A percentile compares a stretch with the other conserved stretches of the same genome.
Conservation (phyloP, 2,329 filamentous ascomycete genomes). For the Xylaria sp. region DNA sequence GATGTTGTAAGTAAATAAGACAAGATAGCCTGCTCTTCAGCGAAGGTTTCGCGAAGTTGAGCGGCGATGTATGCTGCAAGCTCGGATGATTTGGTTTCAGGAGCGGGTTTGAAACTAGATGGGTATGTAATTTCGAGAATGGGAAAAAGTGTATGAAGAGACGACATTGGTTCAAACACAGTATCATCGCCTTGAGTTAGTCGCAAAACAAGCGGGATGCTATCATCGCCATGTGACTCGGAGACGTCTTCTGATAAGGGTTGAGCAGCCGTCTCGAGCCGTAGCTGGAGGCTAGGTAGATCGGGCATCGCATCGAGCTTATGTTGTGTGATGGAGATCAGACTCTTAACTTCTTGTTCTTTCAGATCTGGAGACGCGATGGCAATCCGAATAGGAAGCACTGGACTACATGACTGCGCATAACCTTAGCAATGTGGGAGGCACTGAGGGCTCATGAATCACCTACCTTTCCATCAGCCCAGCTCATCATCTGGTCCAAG, state of each 20-base stretch:
- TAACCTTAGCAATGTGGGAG: not conserved
- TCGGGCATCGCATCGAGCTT: slow-evolving; percentile 86
- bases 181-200: slow-evolving; percentile 68
- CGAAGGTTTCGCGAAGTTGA: slow-evolving; percentile 78
- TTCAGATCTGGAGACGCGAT: slow-evolving; percentile 73
- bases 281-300: slow-evolving; percentile 82
- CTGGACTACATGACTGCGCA: slow-evolving; percentile 78
- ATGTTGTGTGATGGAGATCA: slow-evolving; percentile 82
- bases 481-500: slow-evolving; percentile 83
- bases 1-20: slow-evolving; percentile 72
- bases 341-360: slow-evolving; percentile 70
- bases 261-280: slow-evolving; percentile 69
- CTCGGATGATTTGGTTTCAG: slow-evolving; percentile 71
- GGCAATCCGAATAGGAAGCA: slow-evolving; percentile 84
- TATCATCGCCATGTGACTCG: slow-evolving; percentile 41
- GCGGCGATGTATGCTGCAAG: slow-evolving; percentile 79
- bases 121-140: slow-evolving; percentile 80
- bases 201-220: slow-evolving; percentile 71
- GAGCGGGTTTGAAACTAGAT: slow-evolving; percentile 68
- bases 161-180: slow-evolving; percentile 66
- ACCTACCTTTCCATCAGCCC: slow-evolving; percentile 87
- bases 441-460: not conserved
- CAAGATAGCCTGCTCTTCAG: slow-evolving; percentile 87
- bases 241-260: slow-evolving; percentile 40
- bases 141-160: slow-evolving; percentile 71